phyloP scores from a whole-genome alignment of 2,329 filamentous ascomycete species.

The Ceratocystis colombiana region DNA sequence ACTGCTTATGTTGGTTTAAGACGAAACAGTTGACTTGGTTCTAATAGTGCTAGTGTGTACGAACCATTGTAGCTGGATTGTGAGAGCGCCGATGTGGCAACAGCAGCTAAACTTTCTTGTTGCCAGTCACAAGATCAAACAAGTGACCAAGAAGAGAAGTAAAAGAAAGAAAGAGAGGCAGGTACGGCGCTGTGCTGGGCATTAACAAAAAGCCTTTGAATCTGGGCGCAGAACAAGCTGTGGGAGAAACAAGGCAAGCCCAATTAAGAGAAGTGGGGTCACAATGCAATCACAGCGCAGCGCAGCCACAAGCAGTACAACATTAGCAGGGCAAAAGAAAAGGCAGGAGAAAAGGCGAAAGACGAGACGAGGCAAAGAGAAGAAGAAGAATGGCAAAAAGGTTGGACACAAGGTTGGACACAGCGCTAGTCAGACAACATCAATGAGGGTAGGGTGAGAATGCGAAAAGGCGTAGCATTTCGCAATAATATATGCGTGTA shows the following conservation, averaged over 20 bases:
- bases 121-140: background rate
- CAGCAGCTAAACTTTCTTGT: background rate
- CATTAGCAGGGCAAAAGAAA: no score
- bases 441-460: no score
- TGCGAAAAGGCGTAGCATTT: no score
- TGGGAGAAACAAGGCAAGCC: background rate
- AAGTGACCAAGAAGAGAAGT: background rate
- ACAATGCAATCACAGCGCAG: slow-evolving; percentile 3
- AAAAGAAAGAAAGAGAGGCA: background rate
- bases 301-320: slow-evolving; percentile 6
- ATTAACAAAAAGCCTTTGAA: background rate
- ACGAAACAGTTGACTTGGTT: background rate
- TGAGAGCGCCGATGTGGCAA: background rate
- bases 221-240: slow-evolving; percentile 6
- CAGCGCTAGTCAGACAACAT: no score
- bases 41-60: background rate
- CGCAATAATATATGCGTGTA: no score
- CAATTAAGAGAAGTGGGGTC: slow-evolving; percentile 8
- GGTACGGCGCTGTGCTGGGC: background rate
- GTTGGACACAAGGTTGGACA: no score
- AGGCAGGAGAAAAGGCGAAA: no score
- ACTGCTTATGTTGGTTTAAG: background rate
- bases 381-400: background rate
- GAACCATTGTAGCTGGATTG: background rate
- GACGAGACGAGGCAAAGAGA: background rate